These are phyloP conservation scores for Komagataella kurtzmanii DNA, from an alignment of 805 yeast genomes.

Conservation along the genomic window DNA sequence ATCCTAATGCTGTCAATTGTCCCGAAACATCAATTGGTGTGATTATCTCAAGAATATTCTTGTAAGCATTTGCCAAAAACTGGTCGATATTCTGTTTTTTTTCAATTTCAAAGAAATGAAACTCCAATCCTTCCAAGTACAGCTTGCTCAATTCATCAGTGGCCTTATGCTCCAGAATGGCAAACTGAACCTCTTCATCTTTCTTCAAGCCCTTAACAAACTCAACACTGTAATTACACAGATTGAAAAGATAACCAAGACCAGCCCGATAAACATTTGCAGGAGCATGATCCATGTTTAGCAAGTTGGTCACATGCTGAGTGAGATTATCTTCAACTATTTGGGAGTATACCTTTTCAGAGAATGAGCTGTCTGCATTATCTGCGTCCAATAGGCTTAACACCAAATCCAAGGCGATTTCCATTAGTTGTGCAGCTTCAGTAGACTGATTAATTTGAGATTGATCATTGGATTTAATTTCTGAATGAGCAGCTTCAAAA, in stretches of 20 bases:
- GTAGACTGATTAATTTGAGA: not conserved
- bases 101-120: conserved; percentile 23
- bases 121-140: conserved; percentile 27
- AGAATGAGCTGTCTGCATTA: conserved; percentile 45
- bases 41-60: conserved; percentile 7
- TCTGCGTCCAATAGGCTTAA: conserved; percentile 17
- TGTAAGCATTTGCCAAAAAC: conserved; percentile 8
- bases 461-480: not conserved
- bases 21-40: not conserved
- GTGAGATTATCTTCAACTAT: conserved; percentile 12
- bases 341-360: conserved; percentile 21
- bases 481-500: conserved; percentile 24
- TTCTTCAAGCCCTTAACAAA: conserved; percentile 19
- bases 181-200: conserved; percentile 2
- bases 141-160: conserved; percentile 10
- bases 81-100: conserved; percentile 11
- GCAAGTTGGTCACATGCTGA: conserved; percentile 21
- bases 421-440: not conserved
- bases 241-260: conserved; percentile 44
- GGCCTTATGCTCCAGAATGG: conserved; percentile 7
- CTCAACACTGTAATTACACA: conserved; percentile 43
- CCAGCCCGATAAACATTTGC: not conserved
- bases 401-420: not conserved
- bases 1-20: not conserved
- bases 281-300: conserved; percentile 15